Conservation (phyloP, 306 rosid species). For the Quercus dentata region DNA sequence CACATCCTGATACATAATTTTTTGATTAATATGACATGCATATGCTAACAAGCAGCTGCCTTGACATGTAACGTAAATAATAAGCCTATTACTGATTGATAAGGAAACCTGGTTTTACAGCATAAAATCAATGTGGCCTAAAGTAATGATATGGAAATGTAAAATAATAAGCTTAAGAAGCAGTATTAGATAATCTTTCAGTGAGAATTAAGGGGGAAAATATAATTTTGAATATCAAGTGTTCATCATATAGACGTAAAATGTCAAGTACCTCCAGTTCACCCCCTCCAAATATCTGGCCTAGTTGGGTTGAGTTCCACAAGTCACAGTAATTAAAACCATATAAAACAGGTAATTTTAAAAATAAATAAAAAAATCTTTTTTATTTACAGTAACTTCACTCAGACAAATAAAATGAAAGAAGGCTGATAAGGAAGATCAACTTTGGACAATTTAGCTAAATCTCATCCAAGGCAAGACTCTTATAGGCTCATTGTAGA, state of each 20-base stretch:
- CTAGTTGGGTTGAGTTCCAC: neutral
- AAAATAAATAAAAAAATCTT: too few relatives aligned
- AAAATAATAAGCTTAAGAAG: neutral
- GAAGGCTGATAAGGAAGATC: neutral
- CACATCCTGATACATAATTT: slow-evolving; percentile 58
- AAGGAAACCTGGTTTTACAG: slow-evolving; percentile 2
- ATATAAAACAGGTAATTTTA: neutral
- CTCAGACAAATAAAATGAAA: neutral
- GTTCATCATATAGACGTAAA: neutral
- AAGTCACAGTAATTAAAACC: neutral
- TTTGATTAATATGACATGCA: slow-evolving; percentile 12
- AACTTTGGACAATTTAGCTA: neutral
- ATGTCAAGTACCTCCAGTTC: neutral
- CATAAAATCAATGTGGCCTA: neutral
- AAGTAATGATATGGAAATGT: neutral
- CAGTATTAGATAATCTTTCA: neutral
- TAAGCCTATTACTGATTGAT: slow-evolving; percentile 10
- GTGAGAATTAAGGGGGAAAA: neutral
- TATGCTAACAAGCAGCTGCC: slow-evolving; percentile 7
- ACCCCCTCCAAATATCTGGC: neutral
- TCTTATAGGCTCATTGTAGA: neutral
- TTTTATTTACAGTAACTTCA: neutral
- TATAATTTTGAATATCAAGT: neutral
- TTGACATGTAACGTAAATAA: slow-evolving; percentile 10
- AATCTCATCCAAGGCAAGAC: neutral